phyloP scores from a whole-genome alignment of 2,329 filamentous ascomycete genomes.

The Didymella pinodella region DNA sequence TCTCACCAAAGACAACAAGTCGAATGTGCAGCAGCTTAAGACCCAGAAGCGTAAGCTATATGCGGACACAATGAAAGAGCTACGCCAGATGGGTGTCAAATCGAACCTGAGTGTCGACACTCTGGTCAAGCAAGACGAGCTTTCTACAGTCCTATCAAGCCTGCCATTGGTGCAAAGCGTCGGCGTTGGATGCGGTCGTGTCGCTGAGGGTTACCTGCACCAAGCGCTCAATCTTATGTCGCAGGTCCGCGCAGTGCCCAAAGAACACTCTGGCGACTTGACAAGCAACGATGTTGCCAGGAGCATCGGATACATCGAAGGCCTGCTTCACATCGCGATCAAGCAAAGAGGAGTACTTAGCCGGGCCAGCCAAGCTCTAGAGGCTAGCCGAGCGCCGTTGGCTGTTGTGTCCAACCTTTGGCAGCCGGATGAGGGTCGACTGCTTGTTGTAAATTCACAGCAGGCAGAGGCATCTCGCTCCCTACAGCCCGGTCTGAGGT shows the following conservation, averaged over 20 bases:
- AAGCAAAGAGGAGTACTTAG: constrained; percentile 63
- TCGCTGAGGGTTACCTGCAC: constrained; percentile 77
- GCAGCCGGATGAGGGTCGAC: constrained; percentile 18
- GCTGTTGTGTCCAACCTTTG: constrained; percentile 44
- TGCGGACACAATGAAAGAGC: constrained; percentile 81
- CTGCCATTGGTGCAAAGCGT: constrained; percentile 37
- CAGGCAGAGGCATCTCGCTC: constrained; percentile 21
- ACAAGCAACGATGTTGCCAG: constrained; percentile 80
- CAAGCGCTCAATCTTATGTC: constrained; percentile 78
- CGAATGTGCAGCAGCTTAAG: constrained; percentile 86
- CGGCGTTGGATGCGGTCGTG: constrained; percentile 37
- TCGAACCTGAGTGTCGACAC: constrained; percentile 79
- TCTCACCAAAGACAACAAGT: constrained; percentile 88
- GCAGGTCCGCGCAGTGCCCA: constrained; percentile 69
- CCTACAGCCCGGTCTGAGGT: constrained; percentile 52
- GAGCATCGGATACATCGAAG: constrained; percentile 86
- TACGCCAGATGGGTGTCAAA: constrained; percentile 89
- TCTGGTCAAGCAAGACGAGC: constrained; percentile 75
- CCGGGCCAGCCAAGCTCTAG: constrained; percentile 42
- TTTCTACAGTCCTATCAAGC: constrained; percentile 73
- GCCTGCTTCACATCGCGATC: constrained; percentile 73
- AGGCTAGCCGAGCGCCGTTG: constrained; percentile 51
- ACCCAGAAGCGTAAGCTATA: constrained; percentile 88
- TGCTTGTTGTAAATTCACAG: constrained; percentile 29
- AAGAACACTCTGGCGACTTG: constrained; percentile 84